phyloP scores from a whole-genome alignment of 306 rosid species.

The Prunus mira region DNA sequence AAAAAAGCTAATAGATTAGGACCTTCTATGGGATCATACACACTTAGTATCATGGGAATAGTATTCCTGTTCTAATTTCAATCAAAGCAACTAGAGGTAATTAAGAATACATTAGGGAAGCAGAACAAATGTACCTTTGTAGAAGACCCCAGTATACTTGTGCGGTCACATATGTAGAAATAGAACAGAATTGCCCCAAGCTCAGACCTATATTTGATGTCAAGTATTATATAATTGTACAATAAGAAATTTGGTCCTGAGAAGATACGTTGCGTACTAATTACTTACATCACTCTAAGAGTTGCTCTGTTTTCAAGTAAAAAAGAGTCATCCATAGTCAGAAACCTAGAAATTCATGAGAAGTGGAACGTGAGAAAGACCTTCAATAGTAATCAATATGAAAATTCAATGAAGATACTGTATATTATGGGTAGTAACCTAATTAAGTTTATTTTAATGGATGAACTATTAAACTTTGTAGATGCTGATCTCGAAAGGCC shows the following conservation, averaged over 20 bases:
- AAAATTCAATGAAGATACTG: conserved; percentile 20
- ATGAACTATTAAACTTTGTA: conserved; percentile 51
- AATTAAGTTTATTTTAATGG: conserved; percentile 74
- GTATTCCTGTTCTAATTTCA: not conserved
- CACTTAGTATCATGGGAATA: not conserved
- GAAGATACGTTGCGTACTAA: conserved; percentile 15
- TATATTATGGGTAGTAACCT: conserved; percentile 47
- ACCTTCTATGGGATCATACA: not conserved
- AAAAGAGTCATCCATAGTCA: conserved; percentile 90
- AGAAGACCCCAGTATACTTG: conserved; percentile 70
- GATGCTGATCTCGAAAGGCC: conserved; percentile 86
- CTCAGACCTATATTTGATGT: conserved; percentile 58
- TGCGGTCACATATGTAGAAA: conserved; percentile 89
- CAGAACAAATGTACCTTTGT: conserved; percentile 54
- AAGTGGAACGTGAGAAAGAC: conserved; percentile 30
- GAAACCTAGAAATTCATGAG: conserved; percentile 55
- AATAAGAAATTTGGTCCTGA: conserved; percentile 8
- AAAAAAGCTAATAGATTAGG: not conserved
- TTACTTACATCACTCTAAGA: conserved; percentile 87
- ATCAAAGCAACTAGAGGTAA: not conserved
- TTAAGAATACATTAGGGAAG: conserved; percentile 14
- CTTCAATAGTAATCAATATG: conserved; percentile 14
- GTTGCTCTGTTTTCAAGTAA: conserved; percentile 78
- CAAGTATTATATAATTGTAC: conserved; percentile 16
- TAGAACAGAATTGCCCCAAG: conserved; percentile 80